These are phyloP conservation scores for Irpex sp. DNA, from an alignment of 1,284 basidiomycete species.

Conservation along the genomic window DNA sequence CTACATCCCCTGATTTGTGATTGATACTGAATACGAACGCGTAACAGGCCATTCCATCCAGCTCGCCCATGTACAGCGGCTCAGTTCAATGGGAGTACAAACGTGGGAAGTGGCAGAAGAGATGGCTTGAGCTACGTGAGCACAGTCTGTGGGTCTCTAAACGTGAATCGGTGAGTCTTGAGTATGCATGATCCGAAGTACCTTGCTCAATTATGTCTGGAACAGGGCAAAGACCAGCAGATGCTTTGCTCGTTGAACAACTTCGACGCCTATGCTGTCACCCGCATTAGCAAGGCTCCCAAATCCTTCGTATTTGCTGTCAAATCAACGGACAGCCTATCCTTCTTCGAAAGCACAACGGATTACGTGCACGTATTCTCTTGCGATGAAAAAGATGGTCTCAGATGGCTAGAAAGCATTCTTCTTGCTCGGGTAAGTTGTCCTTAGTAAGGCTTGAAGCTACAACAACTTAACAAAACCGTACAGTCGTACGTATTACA, in stretches of 20 bases:
- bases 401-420: slow-evolving; percentile 68
- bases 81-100: slow-evolving; percentile 86
- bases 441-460: background rate
- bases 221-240: slow-evolving; percentile 78
- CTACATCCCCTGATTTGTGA: background rate
- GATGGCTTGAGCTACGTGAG: slow-evolving; percentile 82
- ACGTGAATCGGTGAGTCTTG: slow-evolving; percentile 67
- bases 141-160: slow-evolving; percentile 84
- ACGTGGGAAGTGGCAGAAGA: slow-evolving; percentile 89
- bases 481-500: slow-evolving; percentile 72
- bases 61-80: slow-evolving; percentile 65
- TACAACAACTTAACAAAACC: slow-evolving; percentile 11
- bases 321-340: slow-evolving; percentile 83
- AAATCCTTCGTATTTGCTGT: slow-evolving; percentile 80
- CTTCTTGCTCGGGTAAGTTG: slow-evolving; percentile 64
- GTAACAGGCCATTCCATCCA: slow-evolving; percentile 54
- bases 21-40: slow-evolving; percentile 30
- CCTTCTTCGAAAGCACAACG: slow-evolving; percentile 78
- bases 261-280: slow-evolving; percentile 82
- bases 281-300: slow-evolving; percentile 68
- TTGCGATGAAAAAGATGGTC: slow-evolving; percentile 67
- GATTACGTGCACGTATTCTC: slow-evolving; percentile 86
- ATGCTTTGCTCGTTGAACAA: slow-evolving; percentile 79
- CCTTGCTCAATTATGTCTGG: background rate
- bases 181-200: background rate